Evolutionary conservation across 2,329 filamentous ascomycete species (phyloP), one percentile per base, ranked within the genome.

Genomic region (Colletotrichum melonis): DNA sequence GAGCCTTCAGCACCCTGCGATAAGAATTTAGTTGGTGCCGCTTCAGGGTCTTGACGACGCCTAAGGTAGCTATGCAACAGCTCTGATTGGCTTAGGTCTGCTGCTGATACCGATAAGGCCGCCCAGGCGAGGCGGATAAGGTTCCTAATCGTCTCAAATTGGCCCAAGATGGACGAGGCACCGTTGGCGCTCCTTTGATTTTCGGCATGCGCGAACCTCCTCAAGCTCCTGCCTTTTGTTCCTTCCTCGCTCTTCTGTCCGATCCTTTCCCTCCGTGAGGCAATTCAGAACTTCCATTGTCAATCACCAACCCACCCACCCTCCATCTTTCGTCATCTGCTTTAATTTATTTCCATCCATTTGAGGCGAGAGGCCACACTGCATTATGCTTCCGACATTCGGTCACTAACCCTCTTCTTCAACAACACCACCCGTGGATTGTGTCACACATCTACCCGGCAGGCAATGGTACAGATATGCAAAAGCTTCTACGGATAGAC

Each of bases 131-230:
- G 63, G 55, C 55, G 55, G 63, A 24, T 60, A 28, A 67, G 62
- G 63, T 56, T 67, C 55, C 56, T 46, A 56, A 60, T 67, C 63
- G 56, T 42, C 63, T 35, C 19, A 54, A 63, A 38, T 19, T 42
- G 14, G 38, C 35, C 35, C 14, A 46, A 49, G 11, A n/a, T 24
- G 24, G 19, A 24, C 42, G 56, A 26, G 32, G 9, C 49, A 57
- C 32, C 38, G 38, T 19, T 42, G 38, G 38, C 16, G 38, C 16
- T 32, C 38, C 16, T 42, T 16, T 62, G n/a, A n/a, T 16, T 42
- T 24, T 30, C 19, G 28, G 35, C 11, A 42, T 38, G 42, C 42
- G 55, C 22, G 42, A 42, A 67, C 63, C 63, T 42, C 65, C 60
- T 24, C 32, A 35, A 35, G 32, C 32, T 35, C 32, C 32, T 26